phyloP scores from a whole-genome alignment of 192 early-diverging fungal genomes.

The Lobulomyces angularis region DNA sequence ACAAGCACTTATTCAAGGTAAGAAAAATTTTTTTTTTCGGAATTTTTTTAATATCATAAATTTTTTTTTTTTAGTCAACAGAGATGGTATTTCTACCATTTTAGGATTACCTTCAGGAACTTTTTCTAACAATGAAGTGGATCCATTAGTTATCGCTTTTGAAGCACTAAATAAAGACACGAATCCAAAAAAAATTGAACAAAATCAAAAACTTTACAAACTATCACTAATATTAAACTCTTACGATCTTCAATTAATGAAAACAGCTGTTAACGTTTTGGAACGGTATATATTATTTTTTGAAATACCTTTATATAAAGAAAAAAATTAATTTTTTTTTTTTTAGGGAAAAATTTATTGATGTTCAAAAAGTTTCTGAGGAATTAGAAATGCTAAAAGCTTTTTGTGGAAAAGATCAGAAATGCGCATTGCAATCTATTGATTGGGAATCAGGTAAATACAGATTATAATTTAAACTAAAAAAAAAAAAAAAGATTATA shows the following conservation, averaged over 20 bases:
- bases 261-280: constrained; percentile 25
- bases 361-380: constrained; percentile 32
- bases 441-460: constrained; percentile 40
- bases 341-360: constrained; percentile 21
- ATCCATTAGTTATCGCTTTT: constrained; percentile 35
- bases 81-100: constrained; percentile 30
- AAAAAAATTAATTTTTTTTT: neutral
- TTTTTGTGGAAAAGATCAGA: constrained; percentile 24
- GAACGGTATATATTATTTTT: constrained; percentile 14
- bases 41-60: neutral
- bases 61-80: constrained; percentile 21
- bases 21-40: neutral
- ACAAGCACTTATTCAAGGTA: constrained; percentile 39
- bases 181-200: constrained; percentile 28
- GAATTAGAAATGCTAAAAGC: constrained; percentile 40
- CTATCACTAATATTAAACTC: constrained; percentile 37
- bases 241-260: constrained; percentile 37
- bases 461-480: neutral
- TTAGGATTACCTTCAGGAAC: no score
- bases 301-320: neutral
- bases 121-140: constrained; percentile 10
- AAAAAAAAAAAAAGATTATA: constrained; percentile 28
- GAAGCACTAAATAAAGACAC: constrained; percentile 28
- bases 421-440: constrained; percentile 29
- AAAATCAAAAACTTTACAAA: constrained; percentile 38